Percentiles rank a stretch among this genome's conserved stretches.
Conservation (phyloP, 2,329 filamentous ascomycete genomes). For the Xylariaceae sp. region DNA sequence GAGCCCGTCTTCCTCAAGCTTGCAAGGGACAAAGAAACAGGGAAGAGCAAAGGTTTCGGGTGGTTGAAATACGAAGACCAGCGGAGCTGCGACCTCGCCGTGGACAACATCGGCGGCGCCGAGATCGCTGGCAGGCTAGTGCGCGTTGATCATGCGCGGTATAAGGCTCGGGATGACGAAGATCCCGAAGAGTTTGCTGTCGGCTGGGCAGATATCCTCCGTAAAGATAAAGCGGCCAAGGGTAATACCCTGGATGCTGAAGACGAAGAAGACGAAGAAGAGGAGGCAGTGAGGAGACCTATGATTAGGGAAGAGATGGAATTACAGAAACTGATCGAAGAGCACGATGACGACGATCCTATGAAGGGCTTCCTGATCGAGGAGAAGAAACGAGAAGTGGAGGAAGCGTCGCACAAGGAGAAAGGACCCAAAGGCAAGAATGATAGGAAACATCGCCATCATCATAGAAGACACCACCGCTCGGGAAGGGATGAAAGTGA, state of each 20-base stretch:
- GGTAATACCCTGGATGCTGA: conserved; percentile 46
- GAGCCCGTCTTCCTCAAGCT: conserved; percentile 94
- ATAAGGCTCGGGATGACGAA: conserved; percentile 85
- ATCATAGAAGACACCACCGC: conserved; percentile 55
- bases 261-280: conserved; percentile 51
- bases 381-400: conserved; percentile 89
- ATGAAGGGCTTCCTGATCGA: conserved; percentile 93
- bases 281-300: conserved; percentile 56
- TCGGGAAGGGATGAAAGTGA: conserved; percentile 43
- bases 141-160: conserved; percentile 90
- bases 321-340: conserved; percentile 73
- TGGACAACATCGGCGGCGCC: conserved; percentile 92
- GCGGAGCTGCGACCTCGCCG: conserved; percentile 91
- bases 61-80: conserved; percentile 99
- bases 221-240: conserved; percentile 54
- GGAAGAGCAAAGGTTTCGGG: conserved; percentile 91
- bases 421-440: conserved; percentile 57
- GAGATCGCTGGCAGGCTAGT: conserved; percentile 81
- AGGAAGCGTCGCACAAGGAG: conserved; percentile 66
- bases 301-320: conserved; percentile 83
- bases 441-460: conserved; percentile 50
- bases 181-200: conserved; percentile 65
- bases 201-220: conserved; percentile 65
- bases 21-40: conserved; percentile 92
- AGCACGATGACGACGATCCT: conserved; percentile 94